Evolutionary conservation across 225 moss, liverwort and hornwort genomes (phyloP).

Genomic region (Climacium dendroides): DNA sequence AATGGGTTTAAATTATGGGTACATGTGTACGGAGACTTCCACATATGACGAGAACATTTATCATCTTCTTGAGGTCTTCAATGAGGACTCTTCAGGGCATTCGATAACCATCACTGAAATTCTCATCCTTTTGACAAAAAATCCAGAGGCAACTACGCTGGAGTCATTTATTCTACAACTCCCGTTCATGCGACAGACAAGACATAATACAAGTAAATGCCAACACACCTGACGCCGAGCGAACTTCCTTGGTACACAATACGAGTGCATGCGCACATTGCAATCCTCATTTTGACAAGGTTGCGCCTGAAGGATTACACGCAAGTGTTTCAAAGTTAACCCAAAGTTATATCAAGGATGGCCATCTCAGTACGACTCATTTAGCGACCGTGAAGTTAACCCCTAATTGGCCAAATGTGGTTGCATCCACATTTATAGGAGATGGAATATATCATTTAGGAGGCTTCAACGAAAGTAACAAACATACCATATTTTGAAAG

Average conservation of each 20-base stretch:
- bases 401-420: neutral
- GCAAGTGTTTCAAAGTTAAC: neutral
- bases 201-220: neutral
- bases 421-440: neutral
- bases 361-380: neutral
- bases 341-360: neutral
- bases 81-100: neutral
- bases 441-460: neutral
- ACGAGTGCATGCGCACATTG: slow-evolving; percentile 61
- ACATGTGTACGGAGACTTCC: neutral
- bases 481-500: neutral
- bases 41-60: neutral
- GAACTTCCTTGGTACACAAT: slow-evolving; percentile 59
- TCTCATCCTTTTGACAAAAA: neutral
- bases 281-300: slow-evolving; percentile 61
- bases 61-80: neutral
- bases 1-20: neutral
- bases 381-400: neutral
- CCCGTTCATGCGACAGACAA: neutral
- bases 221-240: slow-evolving; percentile 57
- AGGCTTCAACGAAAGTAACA: neutral
- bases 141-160: neutral
- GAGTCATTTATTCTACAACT: neutral
- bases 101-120: neutral
- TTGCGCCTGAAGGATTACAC: slow-evolving; percentile 45